Evolutionary conservation across 1,284 basidiomycete genomes (phyloP).

Genomic region (Ustilago curta): DNA sequence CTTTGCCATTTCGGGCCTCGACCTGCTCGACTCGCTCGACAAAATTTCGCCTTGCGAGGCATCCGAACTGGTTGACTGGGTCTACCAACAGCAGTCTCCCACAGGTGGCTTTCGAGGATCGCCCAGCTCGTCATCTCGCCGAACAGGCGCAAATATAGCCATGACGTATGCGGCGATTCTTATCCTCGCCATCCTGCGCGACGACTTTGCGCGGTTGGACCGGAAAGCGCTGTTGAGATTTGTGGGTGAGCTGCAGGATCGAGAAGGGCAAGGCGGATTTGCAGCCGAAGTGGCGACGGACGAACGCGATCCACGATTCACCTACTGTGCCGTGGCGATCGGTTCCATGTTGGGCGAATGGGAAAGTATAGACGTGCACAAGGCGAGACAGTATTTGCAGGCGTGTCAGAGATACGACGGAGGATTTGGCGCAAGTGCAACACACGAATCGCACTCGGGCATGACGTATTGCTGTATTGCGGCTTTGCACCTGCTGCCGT

Average conservation of each 20-base stretch:
- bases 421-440: conserved; percentile 85
- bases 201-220: conserved; percentile 56
- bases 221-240: conserved; percentile 28
- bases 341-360: conserved; percentile 82
- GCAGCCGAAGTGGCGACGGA: conserved; percentile 71
- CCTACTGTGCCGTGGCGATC: conserved; percentile 89
- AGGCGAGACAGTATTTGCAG: conserved; percentile 76
- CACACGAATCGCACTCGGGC: conserved; percentile 90
- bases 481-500: conserved; percentile 74
- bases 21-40: conserved; percentile 49
- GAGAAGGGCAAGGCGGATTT: conserved; percentile 57
- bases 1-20: conserved; percentile 62
- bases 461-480: conserved; percentile 92
- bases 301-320: conserved; percentile 82
- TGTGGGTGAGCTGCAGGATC: conserved; percentile 46
- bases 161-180: conserved; percentile 66
- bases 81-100: conserved; percentile 82
- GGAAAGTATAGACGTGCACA: conserved; percentile 77
- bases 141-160: conserved; percentile 43
- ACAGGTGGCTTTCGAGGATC: conserved; percentile 58
- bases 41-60: conserved; percentile 33
- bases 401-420: conserved; percentile 85
- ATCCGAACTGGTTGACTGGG: conserved; percentile 74
- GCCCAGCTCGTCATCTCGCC: neutral
- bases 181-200: conserved; percentile 55